A percentile compares a stretch with the other conserved stretches of the same genome.
Conservation (phyloP, 2,329 filamentous ascomycete species). For the Chrysoporthe austroafricana region DNA sequence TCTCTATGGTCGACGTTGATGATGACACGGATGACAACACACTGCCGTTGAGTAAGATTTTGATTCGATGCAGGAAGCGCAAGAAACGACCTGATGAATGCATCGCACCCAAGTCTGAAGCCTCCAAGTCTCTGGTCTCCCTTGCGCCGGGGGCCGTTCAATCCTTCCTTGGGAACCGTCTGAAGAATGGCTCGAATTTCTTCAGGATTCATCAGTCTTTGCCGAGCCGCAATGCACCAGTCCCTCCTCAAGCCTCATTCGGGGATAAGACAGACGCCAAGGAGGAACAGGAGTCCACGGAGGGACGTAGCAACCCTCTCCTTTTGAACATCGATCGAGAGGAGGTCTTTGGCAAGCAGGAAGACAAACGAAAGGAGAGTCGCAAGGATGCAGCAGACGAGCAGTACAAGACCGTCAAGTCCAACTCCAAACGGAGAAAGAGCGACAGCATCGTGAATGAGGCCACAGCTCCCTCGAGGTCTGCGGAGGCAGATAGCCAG, state of each 20-base stretch:
- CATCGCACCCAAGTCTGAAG: background rate
- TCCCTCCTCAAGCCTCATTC: background rate
- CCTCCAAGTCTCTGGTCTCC: no score
- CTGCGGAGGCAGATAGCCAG: background rate
- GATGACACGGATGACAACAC: conserved; percentile 6
- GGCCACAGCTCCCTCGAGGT: background rate
- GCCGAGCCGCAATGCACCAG: background rate
- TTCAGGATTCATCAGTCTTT: background rate
- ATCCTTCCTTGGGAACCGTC: background rate
- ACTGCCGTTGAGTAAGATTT: background rate
- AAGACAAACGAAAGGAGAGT: conserved; percentile 2
- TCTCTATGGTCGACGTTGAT: background rate
- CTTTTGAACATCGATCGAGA: conserved; percentile 4
- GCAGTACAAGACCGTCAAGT: background rate
- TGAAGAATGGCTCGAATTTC: background rate
- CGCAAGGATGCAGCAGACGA: background rate
- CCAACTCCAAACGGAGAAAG: background rate
- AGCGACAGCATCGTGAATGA: background rate
- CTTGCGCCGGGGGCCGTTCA: background rate
- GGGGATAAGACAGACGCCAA: background rate
- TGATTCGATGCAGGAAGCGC: conserved; percentile 13
- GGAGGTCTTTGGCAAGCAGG: background rate
- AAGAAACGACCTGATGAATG: background rate
- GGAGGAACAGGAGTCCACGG: background rate
- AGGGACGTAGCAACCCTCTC: background rate